These are phyloP conservation scores for Balansia obtecta DNA, from an alignment of 2,329 filamentous ascomycete species.

Conservation along the genomic window DNA sequence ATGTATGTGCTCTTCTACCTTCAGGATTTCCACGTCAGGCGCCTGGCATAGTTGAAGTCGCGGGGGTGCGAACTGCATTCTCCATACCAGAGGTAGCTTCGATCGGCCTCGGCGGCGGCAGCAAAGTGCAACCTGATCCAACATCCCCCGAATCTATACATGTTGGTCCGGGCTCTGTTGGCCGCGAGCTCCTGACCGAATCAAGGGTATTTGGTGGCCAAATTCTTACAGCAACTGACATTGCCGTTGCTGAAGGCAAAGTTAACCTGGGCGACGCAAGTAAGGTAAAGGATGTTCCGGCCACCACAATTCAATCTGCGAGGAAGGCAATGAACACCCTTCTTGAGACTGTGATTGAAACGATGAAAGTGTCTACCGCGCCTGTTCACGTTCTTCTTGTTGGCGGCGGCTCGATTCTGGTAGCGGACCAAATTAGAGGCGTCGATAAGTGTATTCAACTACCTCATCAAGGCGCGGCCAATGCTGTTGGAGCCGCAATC, in stretches of 20 bases:
- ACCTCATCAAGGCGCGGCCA: conserved; percentile 41
- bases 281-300: conserved; percentile 16
- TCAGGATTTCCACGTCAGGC: conserved; percentile 49
- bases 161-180: conserved; percentile 46
- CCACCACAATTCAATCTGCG: conserved; percentile 11
- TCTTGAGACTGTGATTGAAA: conserved; percentile 39
- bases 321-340: conserved; percentile 28
- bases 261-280: conserved; percentile 17
- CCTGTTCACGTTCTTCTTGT: conserved; percentile 41
- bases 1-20: conserved; percentile 43
- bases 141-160: conserved; percentile 21
- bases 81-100: conserved; percentile 43
- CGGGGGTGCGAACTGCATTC: conserved; percentile 47
- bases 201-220: conserved; percentile 40
- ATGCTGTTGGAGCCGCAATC: conserved; percentile 48
- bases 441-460: conserved; percentile 39
- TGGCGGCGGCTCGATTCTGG: conserved; percentile 43
- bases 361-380: conserved; percentile 42
- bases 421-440: conserved; percentile 33
- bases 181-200: conserved; percentile 34
- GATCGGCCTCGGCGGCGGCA: conserved; percentile 44
- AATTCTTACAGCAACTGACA: conserved; percentile 39
- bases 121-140: conserved; percentile 15
- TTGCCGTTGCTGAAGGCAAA: conserved; percentile 28
- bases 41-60: conserved; percentile 43